Base-by-base conservation (phyloP, 495 filamentous ascomycete genomes). In the Talaromyces liani region DNA sequence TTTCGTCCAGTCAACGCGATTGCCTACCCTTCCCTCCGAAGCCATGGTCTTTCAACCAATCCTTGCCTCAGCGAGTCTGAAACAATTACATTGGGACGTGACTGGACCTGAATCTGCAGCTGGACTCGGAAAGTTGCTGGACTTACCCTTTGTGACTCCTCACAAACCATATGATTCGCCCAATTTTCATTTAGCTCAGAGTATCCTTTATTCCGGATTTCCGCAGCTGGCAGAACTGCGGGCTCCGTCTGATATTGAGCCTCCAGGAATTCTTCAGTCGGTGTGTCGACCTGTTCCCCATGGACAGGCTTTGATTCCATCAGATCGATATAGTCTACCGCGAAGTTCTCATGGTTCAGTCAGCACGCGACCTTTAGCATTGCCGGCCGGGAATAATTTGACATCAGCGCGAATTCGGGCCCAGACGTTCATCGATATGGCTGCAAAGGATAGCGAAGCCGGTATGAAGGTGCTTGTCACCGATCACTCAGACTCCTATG, bases 81-180 rank as follows among this genome's bases (percentile, higher is more conserved):
- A 84, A 63, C 85, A 84, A 60, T 75, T 94, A 14, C 91, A 94
- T 74, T 94, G 93, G 93, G 91, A 96, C 68, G 83, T 93, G 27
- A 83, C 88, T 1, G 75, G 76, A 55, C 78, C 78, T 14, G 72
- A 79, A 27, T 71, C 77, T 22, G 71, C 67, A 56, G 73, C 74
- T 4, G 73, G 77, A 12, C 73, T 79, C 24, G 74, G 73, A 60
- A 72, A 72, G 57, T 70, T 80, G 24, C 3, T 36, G 60, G 77
- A 78, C 56, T 66, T 70, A 20, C 77, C 77, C 4, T 79, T 79
- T 62, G 68, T 74, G 14, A 75, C 74, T 34, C 66, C 72, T 6
- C 70, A 70, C 0, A 74, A 71, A 64, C 68, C 71, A 14, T 63
- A 72, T 54, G 72, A 82, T 9, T 74, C 77, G 20, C 89, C 91